Percentiles rank a stretch among this genome's conserved stretches.
Conservation (phyloP, 2,329 filamentous ascomycete species). For the Anthostomella pinea region DNA sequence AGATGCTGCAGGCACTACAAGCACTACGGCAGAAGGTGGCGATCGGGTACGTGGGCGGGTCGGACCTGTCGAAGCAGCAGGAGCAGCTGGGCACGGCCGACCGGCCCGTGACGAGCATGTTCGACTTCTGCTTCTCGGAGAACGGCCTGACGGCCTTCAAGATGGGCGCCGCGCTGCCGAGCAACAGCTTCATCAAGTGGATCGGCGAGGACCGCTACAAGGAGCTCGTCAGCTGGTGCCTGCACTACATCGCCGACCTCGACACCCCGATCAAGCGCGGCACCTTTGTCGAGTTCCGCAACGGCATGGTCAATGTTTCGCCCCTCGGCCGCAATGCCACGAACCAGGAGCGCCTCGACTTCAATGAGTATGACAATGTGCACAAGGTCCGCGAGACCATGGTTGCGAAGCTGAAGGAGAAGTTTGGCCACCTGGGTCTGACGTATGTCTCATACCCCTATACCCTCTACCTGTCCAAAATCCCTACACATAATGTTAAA, state of each 20-base stretch:
- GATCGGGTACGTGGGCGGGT: slow-evolving; percentile 90
- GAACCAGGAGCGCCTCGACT: slow-evolving; percentile 75
- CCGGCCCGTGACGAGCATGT: slow-evolving; percentile 73
- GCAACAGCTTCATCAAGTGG: slow-evolving; percentile 86
- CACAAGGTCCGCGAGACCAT: slow-evolving; percentile 75
- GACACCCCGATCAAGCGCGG: slow-evolving; percentile 81
- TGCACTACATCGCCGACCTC: slow-evolving; percentile 81
- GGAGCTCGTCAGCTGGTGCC: slow-evolving; percentile 69
- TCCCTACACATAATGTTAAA: too few species aligned
- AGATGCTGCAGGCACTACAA: slow-evolving; percentile 80
- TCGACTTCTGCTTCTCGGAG: slow-evolving; percentile 97
- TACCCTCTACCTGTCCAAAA: slow-evolving; percentile 1
- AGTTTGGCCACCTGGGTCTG: slow-evolving; percentile 79
- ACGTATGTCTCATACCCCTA: slow-evolving; percentile 58
- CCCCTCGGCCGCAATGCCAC: slow-evolving; percentile 86
- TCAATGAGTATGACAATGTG: slow-evolving; percentile 74
- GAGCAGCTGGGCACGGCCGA: slow-evolving; percentile 79
- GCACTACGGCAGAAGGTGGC: slow-evolving; percentile 81
- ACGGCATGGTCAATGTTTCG: slow-evolving; percentile 86
- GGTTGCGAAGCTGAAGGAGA: slow-evolving; percentile 71
- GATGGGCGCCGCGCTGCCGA: slow-evolving; percentile 70
- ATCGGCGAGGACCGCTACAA: slow-evolving; percentile 84
- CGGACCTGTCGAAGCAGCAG: slow-evolving; percentile 89
- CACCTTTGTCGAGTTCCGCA: slow-evolving; percentile 85
- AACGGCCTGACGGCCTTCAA: slow-evolving; percentile 93